Evolutionary conservation across 1,284 basidiomycete species (phyloP), one percentile per base, ranked within the genome.

Genomic region (Spongispora temasekensis): DNA sequence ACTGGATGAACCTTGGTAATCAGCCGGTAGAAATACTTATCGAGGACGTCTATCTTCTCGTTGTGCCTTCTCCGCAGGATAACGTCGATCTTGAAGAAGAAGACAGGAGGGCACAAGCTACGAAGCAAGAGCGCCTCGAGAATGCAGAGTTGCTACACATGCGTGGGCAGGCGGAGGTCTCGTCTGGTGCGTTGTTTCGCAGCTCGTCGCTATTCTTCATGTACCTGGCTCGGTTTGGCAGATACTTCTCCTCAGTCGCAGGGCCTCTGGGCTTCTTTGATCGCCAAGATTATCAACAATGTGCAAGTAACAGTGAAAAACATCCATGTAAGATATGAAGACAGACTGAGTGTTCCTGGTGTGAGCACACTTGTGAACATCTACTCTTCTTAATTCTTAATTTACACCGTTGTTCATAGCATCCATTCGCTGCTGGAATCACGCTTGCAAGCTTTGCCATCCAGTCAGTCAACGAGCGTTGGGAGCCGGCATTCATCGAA

Each of bases 291-390:
- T 63, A 86, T 99, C 67, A 97, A 99, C 77, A 99, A 99, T 72
- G 77, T 99, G 19, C 97, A 99, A 78, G 88, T 99, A 40, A 96
- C 94, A 19, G 88, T 99, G 62, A 93, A 91, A 78, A 95, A 97
- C 68, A 93, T 98, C 55, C 96, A 98, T 72, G 80, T 99, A 56
- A 91, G 97, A 54, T 99, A 99, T 70, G 97, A 99, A 77, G 97
- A 99, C 77, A 90, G 88, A 56, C 77, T 97, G 64, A 98, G 94
- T 65, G 94, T 95, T 37, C 96, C 96, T 27, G 94, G 93, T 34
- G 94, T 94, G 75, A 71, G 84, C 73, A 28, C 55, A 46, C 52
- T 48, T 37, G 1, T 44, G 46, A 12, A 25, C 25, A 37, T 42
- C 15, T 9, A 25, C n/a, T 31, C 12, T 32, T 1, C 32, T 34